Evolutionary conservation across 2,329 filamentous ascomycete genomes (phyloP), one percentile per base, ranked within the genome.

Genomic region (Arachnomyces sp.): DNA sequence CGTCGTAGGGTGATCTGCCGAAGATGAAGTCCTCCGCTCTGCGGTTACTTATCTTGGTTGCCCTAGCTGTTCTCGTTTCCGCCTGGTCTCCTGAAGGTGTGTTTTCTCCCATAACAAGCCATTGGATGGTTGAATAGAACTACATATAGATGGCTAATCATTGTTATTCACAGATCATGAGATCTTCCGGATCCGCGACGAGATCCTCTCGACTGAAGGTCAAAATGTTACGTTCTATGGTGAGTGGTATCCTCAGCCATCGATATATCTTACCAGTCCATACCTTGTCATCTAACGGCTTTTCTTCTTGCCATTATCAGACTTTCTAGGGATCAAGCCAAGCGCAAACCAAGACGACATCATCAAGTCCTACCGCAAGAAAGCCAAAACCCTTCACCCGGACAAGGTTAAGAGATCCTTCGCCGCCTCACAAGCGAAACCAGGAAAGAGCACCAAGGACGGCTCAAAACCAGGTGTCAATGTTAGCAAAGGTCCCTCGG

Each of bases 121-220:
- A n/a, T n/a, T n/a, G n/a, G n/a, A n/a, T n/a, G n/a, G n/a, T n/a
- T n/a, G n/a, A n/a, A n/a, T n/a, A n/a, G n/a, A n/a, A n/a, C n/a
- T n/a, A n/a, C n/a, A n/a, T n/a, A n/a, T 25, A 25, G 9, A 5
- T 25, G 21, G 21, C 21, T 25, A 25, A 25, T 25, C 21, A 9
- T 40, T n/a, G n/a, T 7, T 18, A 15, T 18, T 6, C 46, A 28
- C 56, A 93, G 92, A 98, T 67, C 87, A 93, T 60, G 92, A 98
- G 68, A 96, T 98, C 69, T 98, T 98, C 72, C 85, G 88, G 54
- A 75, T 98, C 47, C 83, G 83, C 57, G 88, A 95, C 68, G 92
- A 96, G 62, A 77, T 98, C 41, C 69, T 77, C 45, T 67, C 78
- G 33, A 71, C 80, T 49, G 86, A 95, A 62, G 88, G 92, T 43